Evolutionary conservation across 208 protist genomes (phyloP), one percentile per base, ranked within the genome.

Genomic region (Acanthamoeba lenticulata): DNA sequence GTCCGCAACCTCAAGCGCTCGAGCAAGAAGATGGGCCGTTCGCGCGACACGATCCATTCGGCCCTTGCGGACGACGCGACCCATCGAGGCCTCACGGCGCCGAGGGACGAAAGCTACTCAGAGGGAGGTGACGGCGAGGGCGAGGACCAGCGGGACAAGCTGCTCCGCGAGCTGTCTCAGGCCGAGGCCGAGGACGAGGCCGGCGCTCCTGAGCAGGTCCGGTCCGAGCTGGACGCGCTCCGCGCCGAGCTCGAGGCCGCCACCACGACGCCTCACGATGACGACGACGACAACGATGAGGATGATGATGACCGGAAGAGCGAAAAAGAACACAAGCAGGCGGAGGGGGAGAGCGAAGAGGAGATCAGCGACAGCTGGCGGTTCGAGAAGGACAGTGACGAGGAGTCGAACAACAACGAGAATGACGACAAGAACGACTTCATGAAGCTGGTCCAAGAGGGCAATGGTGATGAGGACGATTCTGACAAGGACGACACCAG

Each of bases 21-120:
- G 32, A 79, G 69, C 40, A 79, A 79, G 69, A 79, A 79, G 69
- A 79, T 79, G 69, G 69, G 69, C 13, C 69, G 69, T 1, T 79
- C 69, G 36, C 40, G 44, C 34, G 69, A 79, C 3, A 36, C 34
- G 21, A 19, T 79, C 1, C 69, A 79, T 0, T 79, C 69, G 1
- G 38, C 44, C 40, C 34, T 79, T 44, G 19, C 6, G 34, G 69
- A 79, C 34, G 69, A 47, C 38, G 69, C 27, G 38, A n/a, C n/a
- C n/a, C 69, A 21, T 17, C 69, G 32, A 45, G 69, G 69, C n/a
- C 13, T 29, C n/a, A 52, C 45, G 45, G 36, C 29, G 24, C 2
- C n/a, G n/a, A n/a, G 36, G 36, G 65, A 74, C 38, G 69, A 79
- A 17, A 45, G 69, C 40, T 79, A 79, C 69, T 79, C 69, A 4